Evolutionary conservation across 257 asterid genomes (phyloP), one percentile per base, ranked within the genome.

Genomic region (Orobanche coerulescens): DNA sequence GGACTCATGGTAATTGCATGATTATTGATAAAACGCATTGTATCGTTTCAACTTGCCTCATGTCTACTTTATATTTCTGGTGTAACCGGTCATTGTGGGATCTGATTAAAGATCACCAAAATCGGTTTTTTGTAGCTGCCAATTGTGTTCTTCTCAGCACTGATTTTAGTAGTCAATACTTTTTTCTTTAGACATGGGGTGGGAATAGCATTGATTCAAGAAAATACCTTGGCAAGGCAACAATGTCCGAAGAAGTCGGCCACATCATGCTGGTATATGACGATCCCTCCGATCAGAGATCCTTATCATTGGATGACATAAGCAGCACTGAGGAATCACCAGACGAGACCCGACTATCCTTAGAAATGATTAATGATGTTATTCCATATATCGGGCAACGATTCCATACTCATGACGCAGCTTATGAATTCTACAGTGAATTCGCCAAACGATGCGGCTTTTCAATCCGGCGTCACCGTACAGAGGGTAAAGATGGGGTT

Each of bases 401-500:
- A 19, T 93, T 93, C 64, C 49, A 79, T 24, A 77, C 94, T 23
- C 98, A 89, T 49, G 98, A 89, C 62, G 86, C 87, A 68, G 98
- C 97, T 47, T 93, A 93, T 60, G 95, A 93, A 59, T 83, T 78
- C 83, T 93, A 93, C 51, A 79, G 82, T 64, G 98, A 86, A 47
- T 93, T 86, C 52, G 97, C 97, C 2, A 89, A 79, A 67, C 75
- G 76, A 4, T 81, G 95, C 67, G 98, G 98, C 54, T 93, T 93
- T 67, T 93, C 98, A 12, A 93, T 89, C 43, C 76, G 98, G 73
- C 95, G 98, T 11, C 97, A 93, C 57, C 77, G 97, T 0, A 93
- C 98, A 18, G 98, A 93, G 78, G 98, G 98, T 26, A 93, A 89
- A 75, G 96, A 84, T 58, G 98, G 98, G 12, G 84, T 93, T 24